Base-by-base conservation (phyloP, 2,329 filamentous ascomycete genomes). In the Diaporthe vaccinii region DNA sequence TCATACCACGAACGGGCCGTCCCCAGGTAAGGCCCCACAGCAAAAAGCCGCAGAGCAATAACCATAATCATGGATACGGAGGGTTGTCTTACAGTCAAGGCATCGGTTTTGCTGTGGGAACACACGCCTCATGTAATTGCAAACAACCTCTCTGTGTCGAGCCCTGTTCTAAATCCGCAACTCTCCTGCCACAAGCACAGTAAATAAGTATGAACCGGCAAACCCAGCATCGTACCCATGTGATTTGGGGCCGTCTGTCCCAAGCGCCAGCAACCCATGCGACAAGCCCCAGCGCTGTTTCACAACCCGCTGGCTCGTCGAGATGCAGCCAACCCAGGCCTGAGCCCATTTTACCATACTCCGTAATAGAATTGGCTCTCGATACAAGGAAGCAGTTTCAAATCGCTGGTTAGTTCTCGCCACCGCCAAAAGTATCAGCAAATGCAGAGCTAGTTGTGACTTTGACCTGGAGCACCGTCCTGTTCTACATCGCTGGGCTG, bases 301-400 rank as follows among this genome's bases (percentile, higher is more conserved):
- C 28, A 59, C 17, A 44, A 36, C 57, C 39, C 53, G 41, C 62
- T 49, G 39, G n/a, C 25, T 69, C 6, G 39, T 65, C 49, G 49
- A 53, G 36, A 57, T 41, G 41, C 59, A 39, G 51, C n/a, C 39
- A 39, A 53, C 28, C 31, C 51, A 25, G 28, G 34, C 51, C 36
- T 49, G 53, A 70, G 55, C 36, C 39, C n/a, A 34, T 39, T 31
- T 25, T n/a, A 62, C 62, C 61, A 57, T 51, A 70, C 72, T 70
- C 61, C 41, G 28, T 70, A 46, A 44, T 22, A 10, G 12, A 70
- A 14, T 41, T 41, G 61, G 28, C 62, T 57, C 28, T 55, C 41
- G 28, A 28, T 31, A 51, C 31, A 69, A 22, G 4, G 17, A 46
- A 59, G 49, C 36, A 55, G n/a, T 39, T 62, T 41, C 44, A 36